Conservation (phyloP, 768 basidiomycete genomes). For the Agrocybe praecox region DNA sequence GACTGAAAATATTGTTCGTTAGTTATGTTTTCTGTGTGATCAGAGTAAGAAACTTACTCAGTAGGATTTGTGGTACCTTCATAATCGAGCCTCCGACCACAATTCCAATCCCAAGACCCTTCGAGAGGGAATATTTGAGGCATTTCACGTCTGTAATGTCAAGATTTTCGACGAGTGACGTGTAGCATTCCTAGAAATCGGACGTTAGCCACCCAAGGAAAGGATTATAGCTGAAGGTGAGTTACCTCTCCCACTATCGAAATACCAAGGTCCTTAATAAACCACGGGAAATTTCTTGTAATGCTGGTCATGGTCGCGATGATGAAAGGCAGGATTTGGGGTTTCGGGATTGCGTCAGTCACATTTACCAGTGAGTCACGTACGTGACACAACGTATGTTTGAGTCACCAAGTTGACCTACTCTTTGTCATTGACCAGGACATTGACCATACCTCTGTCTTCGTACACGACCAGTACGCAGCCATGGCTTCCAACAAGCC, state of each 20-base stretch:
- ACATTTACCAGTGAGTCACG: background rate
- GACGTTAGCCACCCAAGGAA: background rate
- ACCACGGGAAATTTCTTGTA: conserved; percentile 84
- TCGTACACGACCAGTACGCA: background rate
- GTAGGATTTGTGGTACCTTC: conserved; percentile 92
- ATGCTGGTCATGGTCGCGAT: conserved; percentile 67
- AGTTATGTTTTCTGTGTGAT: too few species aligned
- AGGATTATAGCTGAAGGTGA: background rate
- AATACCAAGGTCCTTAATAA: conserved; percentile 79
- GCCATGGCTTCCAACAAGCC: conserved; percentile 50
- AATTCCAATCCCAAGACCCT: conserved; percentile 90
- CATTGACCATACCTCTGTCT: background rate
- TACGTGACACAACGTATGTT: too few species aligned
- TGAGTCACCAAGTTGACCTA: too few species aligned
- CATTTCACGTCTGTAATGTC: conserved; percentile 77
- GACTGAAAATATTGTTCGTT: conserved; percentile 44
- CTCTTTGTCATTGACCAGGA: background rate
- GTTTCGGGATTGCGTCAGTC: background rate
- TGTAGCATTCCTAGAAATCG: conserved; percentile 78
- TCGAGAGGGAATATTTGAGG: conserved; percentile 90
- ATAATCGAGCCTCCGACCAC: conserved; percentile 92
- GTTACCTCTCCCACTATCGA: conserved; percentile 81
- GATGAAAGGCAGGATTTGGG: background rate
- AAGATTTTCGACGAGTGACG: conserved; percentile 84
- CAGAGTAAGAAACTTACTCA: conserved; percentile 56